Conservation (phyloP, 1,284 basidiomycete genomes). For the Tetrapyrgos nigripes region DNA sequence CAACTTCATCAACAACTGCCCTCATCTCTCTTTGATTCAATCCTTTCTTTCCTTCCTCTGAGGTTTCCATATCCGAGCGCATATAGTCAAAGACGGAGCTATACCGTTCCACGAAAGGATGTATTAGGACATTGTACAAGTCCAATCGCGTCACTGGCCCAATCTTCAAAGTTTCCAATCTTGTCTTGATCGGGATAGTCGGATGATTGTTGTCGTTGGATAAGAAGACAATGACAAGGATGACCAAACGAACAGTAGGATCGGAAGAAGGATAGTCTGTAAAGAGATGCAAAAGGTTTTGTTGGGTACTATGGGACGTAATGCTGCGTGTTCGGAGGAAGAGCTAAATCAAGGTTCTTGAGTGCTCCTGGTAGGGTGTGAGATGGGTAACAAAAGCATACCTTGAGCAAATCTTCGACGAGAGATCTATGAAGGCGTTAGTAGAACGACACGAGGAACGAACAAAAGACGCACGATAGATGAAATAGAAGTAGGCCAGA, state of each 20-base stretch:
- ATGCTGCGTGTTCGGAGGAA: slow-evolving; percentile 74
- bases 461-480: slow-evolving; percentile 50
- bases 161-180: slow-evolving; percentile 58
- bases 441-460: slow-evolving; percentile 15
- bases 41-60: slow-evolving; percentile 45
- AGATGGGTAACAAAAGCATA: slow-evolving; percentile 28
- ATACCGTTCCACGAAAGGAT: slow-evolving; percentile 71
- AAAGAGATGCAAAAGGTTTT: slow-evolving; percentile 64
- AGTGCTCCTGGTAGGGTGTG: not conserved
- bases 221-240: slow-evolving; percentile 69
- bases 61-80: slow-evolving; percentile 37
- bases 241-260: slow-evolving; percentile 64
- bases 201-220: slow-evolving; percentile 48
- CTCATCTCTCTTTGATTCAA: slow-evolving; percentile 48
- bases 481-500: slow-evolving; percentile 66
- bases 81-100: slow-evolving; percentile 60
- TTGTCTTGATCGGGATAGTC: slow-evolving; percentile 47
- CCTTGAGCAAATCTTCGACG: slow-evolving; percentile 68
- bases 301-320: slow-evolving; percentile 51
- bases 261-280: slow-evolving; percentile 63
- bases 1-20: slow-evolving; percentile 58
- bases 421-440: slow-evolving; percentile 46
- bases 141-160: slow-evolving; percentile 63
- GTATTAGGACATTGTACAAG: slow-evolving; percentile 64
- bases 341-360: slow-evolving; percentile 45